Conservation (phyloP, 1,284 basidiomycete species). For the Apiotrichum montevideense region DNA sequence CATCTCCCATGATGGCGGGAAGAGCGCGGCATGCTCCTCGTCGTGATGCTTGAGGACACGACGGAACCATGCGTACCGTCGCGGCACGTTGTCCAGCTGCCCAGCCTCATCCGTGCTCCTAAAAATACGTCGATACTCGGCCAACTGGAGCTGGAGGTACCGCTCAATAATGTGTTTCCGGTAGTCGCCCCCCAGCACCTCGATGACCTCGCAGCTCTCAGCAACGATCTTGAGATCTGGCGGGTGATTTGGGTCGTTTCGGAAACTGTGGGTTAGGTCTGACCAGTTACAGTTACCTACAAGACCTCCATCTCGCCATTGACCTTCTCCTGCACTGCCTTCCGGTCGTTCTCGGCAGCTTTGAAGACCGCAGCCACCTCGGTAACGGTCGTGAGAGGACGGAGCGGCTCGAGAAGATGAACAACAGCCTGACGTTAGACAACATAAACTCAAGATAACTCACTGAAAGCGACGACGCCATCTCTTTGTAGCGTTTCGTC, state of each 20-base stretch:
- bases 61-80: slow-evolving; percentile 93
- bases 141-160: slow-evolving; percentile 82
- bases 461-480: slow-evolving; percentile 64
- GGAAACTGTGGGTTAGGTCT: slow-evolving; percentile 54
- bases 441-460: background rate
- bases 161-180: slow-evolving; percentile 71
- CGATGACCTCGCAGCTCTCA: slow-evolving; percentile 75
- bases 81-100: slow-evolving; percentile 88
- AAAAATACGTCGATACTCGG: slow-evolving; percentile 96
- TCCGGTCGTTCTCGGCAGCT: slow-evolving; percentile 71
- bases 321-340: slow-evolving; percentile 65
- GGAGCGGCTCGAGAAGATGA: slow-evolving; percentile 71
- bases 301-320: slow-evolving; percentile 85
- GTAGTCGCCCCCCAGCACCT: slow-evolving; percentile 75
- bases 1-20: slow-evolving; percentile 76
- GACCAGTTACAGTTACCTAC: slow-evolving; percentile 51
- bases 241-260: slow-evolving; percentile 66
- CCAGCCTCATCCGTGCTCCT: slow-evolving; percentile 84
- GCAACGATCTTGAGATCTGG: slow-evolving; percentile 60
- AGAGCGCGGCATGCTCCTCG: slow-evolving; percentile 72
- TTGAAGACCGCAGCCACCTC: slow-evolving; percentile 70
- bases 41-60: slow-evolving; percentile 85
- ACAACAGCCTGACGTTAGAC: slow-evolving; percentile 60
- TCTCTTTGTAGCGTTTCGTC: slow-evolving; percentile 73
- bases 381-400: slow-evolving; percentile 64